These are phyloP conservation scores for Panellus pusillus DNA, from an alignment of 768 basidiomycete genomes.

Conservation along the genomic window DNA sequence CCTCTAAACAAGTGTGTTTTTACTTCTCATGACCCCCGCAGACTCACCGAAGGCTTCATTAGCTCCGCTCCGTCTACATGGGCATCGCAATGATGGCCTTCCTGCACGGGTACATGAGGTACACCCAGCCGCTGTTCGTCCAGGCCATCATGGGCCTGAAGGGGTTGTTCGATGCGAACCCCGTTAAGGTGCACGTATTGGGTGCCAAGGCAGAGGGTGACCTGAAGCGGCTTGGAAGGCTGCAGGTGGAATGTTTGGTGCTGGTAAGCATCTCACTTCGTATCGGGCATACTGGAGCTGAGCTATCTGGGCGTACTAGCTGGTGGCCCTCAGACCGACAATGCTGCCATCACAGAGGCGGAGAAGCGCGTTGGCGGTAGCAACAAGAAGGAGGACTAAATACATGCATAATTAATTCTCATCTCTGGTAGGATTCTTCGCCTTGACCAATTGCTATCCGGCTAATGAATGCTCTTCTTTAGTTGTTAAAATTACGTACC, in stretches of 20 bases:
- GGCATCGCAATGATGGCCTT: constrained; percentile 87
- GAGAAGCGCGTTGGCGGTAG: constrained; percentile 71
- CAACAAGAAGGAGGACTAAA: constrained; percentile 75
- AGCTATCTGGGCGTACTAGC: constrained; percentile 34
- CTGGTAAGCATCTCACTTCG: constrained; percentile 35
- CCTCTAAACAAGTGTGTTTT: constrained; percentile 67
- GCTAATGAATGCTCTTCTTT: not conserved
- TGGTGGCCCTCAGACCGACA: constrained; percentile 80
- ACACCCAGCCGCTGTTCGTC: constrained; percentile 95
- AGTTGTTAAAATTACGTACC: constrained; percentile 21
- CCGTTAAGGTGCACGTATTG: constrained; percentile 77
- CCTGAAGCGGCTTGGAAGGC: constrained; percentile 85
- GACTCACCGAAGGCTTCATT: not conserved
- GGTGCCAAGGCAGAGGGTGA: constrained; percentile 82
- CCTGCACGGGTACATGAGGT: constrained; percentile 93
- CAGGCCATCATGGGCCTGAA: constrained; percentile 96
- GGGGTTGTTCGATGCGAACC: constrained; percentile 82
- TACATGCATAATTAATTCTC: constrained; percentile 10
- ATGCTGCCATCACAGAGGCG: constrained; percentile 83
- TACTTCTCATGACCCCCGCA: not conserved
- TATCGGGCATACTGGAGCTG: constrained; percentile 1
- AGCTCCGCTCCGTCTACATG: constrained; percentile 69
- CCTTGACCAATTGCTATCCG: not conserved
- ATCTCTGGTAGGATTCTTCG: constrained; percentile 2
- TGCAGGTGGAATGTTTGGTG: constrained; percentile 68